Base-by-base conservation (phyloP, 495 filamentous ascomycete species). In the Podospora didyma region DNA sequence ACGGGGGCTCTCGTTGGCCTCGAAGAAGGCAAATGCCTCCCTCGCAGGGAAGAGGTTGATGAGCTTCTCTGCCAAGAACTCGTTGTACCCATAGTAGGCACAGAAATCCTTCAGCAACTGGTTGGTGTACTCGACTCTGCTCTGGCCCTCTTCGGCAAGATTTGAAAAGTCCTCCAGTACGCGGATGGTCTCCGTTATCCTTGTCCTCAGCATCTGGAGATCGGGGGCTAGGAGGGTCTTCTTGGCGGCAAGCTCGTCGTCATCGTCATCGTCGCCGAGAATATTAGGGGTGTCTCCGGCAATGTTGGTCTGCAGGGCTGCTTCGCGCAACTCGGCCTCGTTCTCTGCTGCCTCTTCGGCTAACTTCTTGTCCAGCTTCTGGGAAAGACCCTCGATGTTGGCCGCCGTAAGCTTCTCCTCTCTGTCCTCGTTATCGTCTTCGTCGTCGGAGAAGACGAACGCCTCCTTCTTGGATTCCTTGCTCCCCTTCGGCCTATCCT, bases 21-120 rank as follows among this genome's bases (percentile, higher is more conserved):
- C 94, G 74, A 98, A 98, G 73, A 98, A 98, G 7, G 92, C 92
- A 57, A 98, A 96, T 0, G 94, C 95, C 74, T 98, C 95, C 63
- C 87, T 85, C 22, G 95, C 89, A 1, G 92, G 82, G 78, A 98
- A 98, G 7, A 98, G 85, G 62, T 89, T 87, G 73, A 64, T 61
- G 26, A 69, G 62, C 63, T 69, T 73, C 62, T 74, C 70, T 14
- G 70, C 70, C 28, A 74, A 55, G 56, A 64, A 71, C 47, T 73
- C 70, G 54, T 87, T 90, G 74, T 96, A 96, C 56, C 90, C 90
- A 64, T 96, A 96, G 77, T 96, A 96, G 21, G 86, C 86, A 74
- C 90, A 96, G 57, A 97, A 89, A 65, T 97, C 95, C 70, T 92
- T 90, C 20, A 97, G 69, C 37, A 98, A 75, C 66, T 94, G 88